These are phyloP conservation scores for Yamadazyma dushanensis DNA, from an alignment of 1,139 yeast genomes.

Conservation along the genomic window DNA sequence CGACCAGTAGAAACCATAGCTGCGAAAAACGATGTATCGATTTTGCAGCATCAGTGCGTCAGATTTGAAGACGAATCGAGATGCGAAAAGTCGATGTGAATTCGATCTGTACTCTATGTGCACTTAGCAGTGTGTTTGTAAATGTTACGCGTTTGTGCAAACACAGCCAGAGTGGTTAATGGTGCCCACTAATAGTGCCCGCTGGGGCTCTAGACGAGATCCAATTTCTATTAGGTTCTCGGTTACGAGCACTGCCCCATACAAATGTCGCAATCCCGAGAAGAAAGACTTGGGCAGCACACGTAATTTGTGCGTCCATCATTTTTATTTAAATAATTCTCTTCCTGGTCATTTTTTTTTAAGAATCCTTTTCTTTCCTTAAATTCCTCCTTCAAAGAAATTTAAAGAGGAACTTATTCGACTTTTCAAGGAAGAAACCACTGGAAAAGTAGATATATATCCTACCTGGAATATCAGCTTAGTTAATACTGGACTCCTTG, in stretches of 20 bases:
- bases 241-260: no score
- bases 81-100: no score
- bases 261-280: constrained; percentile 2
- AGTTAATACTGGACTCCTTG: constrained; percentile 13
- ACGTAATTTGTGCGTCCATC: neutral
- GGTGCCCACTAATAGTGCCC: no score
- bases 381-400: constrained; percentile 2
- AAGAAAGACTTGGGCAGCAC: neutral
- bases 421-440: neutral
- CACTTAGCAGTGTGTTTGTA: no score
- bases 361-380: constrained; percentile 2
- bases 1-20: neutral
- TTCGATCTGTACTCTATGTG: no score
- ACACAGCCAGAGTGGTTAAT: no score
- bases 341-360: constrained; percentile 6
- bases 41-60: no score
- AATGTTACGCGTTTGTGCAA: no score
- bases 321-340: constrained; percentile 5
- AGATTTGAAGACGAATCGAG: no score
- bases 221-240: no score
- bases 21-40: no score
- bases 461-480: constrained; percentile 1
- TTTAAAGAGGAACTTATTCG: neutral
- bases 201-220: no score
- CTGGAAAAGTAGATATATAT: constrained; percentile 1